Base-by-base conservation (phyloP, 495 filamentous ascomycete species). In the Chaetomidium leptoderma region DNA sequence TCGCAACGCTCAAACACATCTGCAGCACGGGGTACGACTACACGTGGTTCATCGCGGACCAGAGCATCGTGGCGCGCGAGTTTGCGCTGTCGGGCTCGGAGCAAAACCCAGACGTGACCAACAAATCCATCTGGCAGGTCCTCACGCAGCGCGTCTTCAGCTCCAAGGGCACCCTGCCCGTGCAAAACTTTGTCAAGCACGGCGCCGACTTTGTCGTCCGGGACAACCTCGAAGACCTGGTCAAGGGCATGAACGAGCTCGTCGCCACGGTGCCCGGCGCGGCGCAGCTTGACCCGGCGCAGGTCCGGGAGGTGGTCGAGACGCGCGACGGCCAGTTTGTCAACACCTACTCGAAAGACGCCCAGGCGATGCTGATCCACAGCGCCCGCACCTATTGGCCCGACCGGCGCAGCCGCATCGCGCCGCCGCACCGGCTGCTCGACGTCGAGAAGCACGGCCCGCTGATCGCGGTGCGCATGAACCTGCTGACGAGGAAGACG, bases 61-160 rank as follows among this genome's bases (percentile, higher is more conserved):
- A 75, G 51, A 65, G 64, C 60, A 80, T 81, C 63, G 71, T 80
- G 50, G 74, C 75, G 30, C 70, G 74, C 33, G 78, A 81, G 63
- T 80, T 81, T 43, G 76, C 75, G 35, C 73, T 81, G 14, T 81
- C 78, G 0, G 78, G 78, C 9, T 80, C 77, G 1, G 78, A 81
- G 60, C 78, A 81, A 58, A 81, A 81, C 69, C 74, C 75, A 9
- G 78, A 81, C 60, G 42, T 81, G n/a, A 78, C 77, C 6, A 61
- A 40, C 66, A 81, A 81, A 66, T 77, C 73, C 60, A 59, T 79
- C 53, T 76, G 74, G 72, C 67, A 74, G 45, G 24, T 76, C 13
- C 67, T 80, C 13, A 65, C 39, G 33, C 74, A 68, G 64, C 74
- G 78, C n/a, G 16, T 79, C 32, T 72, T 79, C 54, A 68, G 74